Evolutionary conservation across 78 protist species (phyloP), one percentile per base, ranked within the genome.

Genomic region (Monosiga brevicollis): DNA sequence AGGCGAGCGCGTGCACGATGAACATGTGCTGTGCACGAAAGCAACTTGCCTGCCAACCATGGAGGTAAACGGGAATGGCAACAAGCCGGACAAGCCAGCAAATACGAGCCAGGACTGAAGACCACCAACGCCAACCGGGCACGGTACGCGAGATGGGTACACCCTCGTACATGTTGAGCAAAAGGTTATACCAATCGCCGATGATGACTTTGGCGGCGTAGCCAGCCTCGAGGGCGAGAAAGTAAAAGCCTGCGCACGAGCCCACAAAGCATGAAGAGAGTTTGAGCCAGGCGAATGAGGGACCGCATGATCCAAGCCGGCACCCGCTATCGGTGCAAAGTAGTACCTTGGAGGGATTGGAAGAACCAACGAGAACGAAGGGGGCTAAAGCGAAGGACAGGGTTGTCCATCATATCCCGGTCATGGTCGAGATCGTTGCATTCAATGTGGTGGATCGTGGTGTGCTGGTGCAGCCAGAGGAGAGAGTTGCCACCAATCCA

Each of bases 381-480:
- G 62, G 62, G 62, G 62, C 29, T 20, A 15, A 49, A 49, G 62
- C 62, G 62, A 49, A 49, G 62, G 29, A 49, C 29, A 20, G 62
- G 62, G 62, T 6, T 49, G 29, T 49, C 62, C 6, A 0, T 9
- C 25, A 78, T 22, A 75, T 87, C 90, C 1, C 73, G 83, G 83
- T 87, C 90, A 36, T 39, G 80, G 23, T 78, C 85, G 37, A 20
- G 71, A 74, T 55, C 76, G 71, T 83, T 87, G 78, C 80, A 71
- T 41, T 82, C 78, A 3, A 76, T 41, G 78, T 87, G 90, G 78
- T 87, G 90, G 42, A 81, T 73, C 42, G 76, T 40, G 26, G 55
- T 78, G 73, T 87, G 90, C 73, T 87, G 82, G n/a, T 76, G 87
- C 36, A 79, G 40, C 90, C 90, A 87, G 34, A 83, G 79, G 79